Evolutionary conservation across 2,329 filamentous ascomycete species (phyloP).

Genomic region (Madurella mycetomatis): DNA sequence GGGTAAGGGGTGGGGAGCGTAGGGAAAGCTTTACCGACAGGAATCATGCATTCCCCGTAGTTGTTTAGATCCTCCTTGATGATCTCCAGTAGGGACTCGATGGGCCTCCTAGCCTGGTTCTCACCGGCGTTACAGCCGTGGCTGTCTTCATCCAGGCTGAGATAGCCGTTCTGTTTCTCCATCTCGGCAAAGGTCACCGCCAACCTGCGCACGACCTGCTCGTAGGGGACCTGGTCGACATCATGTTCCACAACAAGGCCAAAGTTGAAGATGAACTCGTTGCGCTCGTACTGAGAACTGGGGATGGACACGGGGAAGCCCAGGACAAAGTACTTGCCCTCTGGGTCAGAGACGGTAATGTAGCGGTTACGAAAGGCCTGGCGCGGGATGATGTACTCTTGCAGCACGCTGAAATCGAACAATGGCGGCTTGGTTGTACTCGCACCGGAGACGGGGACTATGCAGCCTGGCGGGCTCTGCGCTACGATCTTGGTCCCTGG

Average conservation of each 20-base stretch:
- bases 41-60: slow-evolving; percentile 98
- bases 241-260: slow-evolving; percentile 54
- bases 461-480: slow-evolving; percentile 59
- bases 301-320: slow-evolving; percentile 87
- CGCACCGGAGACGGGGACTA: slow-evolving; percentile 41
- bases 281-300: slow-evolving; percentile 76
- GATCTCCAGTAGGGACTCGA: slow-evolving; percentile 79
- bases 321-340: slow-evolving; percentile 69
- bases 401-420: slow-evolving; percentile 80
- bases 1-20: not conserved
- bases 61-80: slow-evolving; percentile 87
- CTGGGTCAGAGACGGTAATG: slow-evolving; percentile 70
- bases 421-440: slow-evolving; percentile 55
- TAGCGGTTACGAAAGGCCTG: slow-evolving; percentile 94
- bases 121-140: slow-evolving; percentile 24
- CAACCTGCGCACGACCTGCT: slow-evolving; percentile 79
- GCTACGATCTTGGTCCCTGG: slow-evolving; percentile 59
- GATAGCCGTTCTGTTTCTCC: slow-evolving; percentile 84
- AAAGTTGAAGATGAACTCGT: slow-evolving; percentile 99
- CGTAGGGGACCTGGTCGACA: slow-evolving; percentile 70
- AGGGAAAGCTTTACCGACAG: slow-evolving; percentile 63
- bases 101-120: slow-evolving; percentile 52
- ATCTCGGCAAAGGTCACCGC: slow-evolving; percentile 81
- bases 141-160: slow-evolving; percentile 56
- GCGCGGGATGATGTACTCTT: slow-evolving; percentile 89